These are phyloP conservation scores for Plasmodium coatneyi DNA, from an alignment of 169 alveolate species.

Conservation along the genomic window DNA sequence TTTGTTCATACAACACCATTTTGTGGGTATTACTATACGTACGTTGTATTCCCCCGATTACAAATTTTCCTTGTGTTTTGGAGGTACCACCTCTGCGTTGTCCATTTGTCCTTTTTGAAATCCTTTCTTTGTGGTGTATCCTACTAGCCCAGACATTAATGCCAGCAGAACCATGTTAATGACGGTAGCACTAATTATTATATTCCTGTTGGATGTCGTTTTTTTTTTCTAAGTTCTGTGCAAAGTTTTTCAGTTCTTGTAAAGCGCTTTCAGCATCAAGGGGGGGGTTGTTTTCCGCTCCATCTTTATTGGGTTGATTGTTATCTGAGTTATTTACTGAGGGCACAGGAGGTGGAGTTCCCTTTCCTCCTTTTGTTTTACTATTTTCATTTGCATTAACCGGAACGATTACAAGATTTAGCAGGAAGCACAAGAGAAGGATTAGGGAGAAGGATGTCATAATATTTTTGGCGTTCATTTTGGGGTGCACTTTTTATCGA, in stretches of 20 bases:
- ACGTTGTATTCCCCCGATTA: not conserved
- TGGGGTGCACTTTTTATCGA: not conserved
- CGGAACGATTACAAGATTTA: not conserved
- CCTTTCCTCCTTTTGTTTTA: conserved; percentile 13
- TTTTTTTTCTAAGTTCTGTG: conserved; percentile 3
- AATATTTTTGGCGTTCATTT: conserved; percentile 18
- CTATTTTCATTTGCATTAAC: conserved; percentile 19
- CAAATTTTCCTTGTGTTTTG: not conserved
- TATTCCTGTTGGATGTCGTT: conserved; percentile 4
- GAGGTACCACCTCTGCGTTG: not conserved
- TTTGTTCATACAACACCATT: not conserved
- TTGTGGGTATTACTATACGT: not conserved
- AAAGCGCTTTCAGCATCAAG: conserved; percentile 17
- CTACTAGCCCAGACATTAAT: conserved; percentile 27
- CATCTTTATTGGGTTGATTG: not conserved
- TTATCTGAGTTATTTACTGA: not conserved
- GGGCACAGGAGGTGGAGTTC: not conserved
- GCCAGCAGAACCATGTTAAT: conserved; percentile 10
- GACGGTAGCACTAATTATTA: conserved; percentile 14
- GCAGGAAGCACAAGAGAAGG: not conserved
- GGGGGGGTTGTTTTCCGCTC: not conserved
- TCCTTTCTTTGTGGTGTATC: conserved; percentile 5
- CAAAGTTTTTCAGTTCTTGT: conserved; percentile 4
- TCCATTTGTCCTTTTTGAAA: not conserved
- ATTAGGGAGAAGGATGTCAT: conserved; percentile 15